Evolutionary conservation across 2,329 filamentous ascomycete species (phyloP), one percentile per base, ranked within the genome.

Genomic region (Xylariaceae sp.): DNA sequence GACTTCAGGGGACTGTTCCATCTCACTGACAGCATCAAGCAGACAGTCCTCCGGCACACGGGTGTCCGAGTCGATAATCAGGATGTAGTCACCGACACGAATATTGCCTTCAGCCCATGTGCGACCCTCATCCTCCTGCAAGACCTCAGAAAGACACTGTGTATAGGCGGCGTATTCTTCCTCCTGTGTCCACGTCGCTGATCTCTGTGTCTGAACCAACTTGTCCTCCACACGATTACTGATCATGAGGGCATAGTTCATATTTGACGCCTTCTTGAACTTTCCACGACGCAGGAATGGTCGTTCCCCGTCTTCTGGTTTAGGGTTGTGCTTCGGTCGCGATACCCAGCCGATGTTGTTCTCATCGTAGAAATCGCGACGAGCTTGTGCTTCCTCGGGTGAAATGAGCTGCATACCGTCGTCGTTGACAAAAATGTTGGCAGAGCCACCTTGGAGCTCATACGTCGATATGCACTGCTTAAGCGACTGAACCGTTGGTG

Each of bases 21-120:
- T 90, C 69, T 93, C 89, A 53, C 86, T 90, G 51, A 89, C 88
- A 48, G 88, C 88, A 68, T 92, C 89, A 4, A 92, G 79, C 61
- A 93, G 78, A 68, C 89, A 93, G 73, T 92, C 89, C 45, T 80
- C 76, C 1, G 89, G 89, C 2, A 91, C 88, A 73, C 88, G 88
- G 35, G 88, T 92, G 73, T 92, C 88, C 1, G 88, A 91, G 75
- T 91, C 88, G 69, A 91, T 88, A 61, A 92, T 76, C 37, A 89
- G 77, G 61, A 92, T 90, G 73, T 92, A 92, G 74, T 95, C 90
- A 58, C 91, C 91, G 18, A 95, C 79, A 55, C 90, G 89, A 66
- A 96, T 88, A 73, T 94, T 92, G 62, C 90, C 91, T 70, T 91
- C 89, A 15, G 90, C 90, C 88, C 88, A 89, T 34, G 88, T 88